Evolutionary conservation across 2,329 filamentous ascomycete genomes (phyloP).

Genomic region (Epichloe baconii): DNA sequence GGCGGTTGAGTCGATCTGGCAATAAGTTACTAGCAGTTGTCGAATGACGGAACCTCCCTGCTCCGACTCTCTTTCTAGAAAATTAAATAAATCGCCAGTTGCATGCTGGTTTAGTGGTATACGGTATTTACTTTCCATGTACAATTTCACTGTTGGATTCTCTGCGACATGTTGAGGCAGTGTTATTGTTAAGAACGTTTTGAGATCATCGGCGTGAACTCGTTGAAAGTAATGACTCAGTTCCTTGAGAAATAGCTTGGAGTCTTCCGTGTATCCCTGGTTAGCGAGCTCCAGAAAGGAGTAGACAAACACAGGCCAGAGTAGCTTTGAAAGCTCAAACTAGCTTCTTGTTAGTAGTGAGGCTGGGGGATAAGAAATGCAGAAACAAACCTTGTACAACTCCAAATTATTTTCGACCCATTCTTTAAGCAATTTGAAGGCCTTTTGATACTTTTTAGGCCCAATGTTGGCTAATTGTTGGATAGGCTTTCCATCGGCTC

Average conservation of each 20-base stretch:
- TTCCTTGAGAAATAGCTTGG: conserved; percentile 57
- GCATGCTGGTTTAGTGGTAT: conserved; percentile 80
- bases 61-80: conserved; percentile 75
- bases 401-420: conserved; percentile 92
- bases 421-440: conserved; percentile 58
- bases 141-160: conserved; percentile 67
- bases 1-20: conserved; percentile 43
- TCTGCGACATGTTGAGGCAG: conserved; percentile 66
- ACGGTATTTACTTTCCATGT: conserved; percentile 76
- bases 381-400: conserved; percentile 63
- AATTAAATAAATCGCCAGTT: conserved; percentile 71
- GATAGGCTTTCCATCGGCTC: conserved; percentile 67
- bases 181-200: conserved; percentile 58
- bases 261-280: conserved; percentile 58
- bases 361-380: not conserved
- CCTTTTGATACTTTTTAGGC: conserved; percentile 63
- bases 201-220: conserved; percentile 70
- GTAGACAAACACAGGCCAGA: conserved; percentile 93
- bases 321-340: conserved; percentile 74
- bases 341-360: conserved; percentile 18
- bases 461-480: conserved; percentile 55
- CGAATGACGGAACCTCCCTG: conserved; percentile 69
- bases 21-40: conserved; percentile 52
- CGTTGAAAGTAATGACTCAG: conserved; percentile 59
- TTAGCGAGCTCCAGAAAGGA: conserved; percentile 71